Evolutionary conservation across 1,139 yeast genomes (phyloP), one percentile per base, ranked within the genome.

Genomic region (Magnusiomyces suaveolens): DNA sequence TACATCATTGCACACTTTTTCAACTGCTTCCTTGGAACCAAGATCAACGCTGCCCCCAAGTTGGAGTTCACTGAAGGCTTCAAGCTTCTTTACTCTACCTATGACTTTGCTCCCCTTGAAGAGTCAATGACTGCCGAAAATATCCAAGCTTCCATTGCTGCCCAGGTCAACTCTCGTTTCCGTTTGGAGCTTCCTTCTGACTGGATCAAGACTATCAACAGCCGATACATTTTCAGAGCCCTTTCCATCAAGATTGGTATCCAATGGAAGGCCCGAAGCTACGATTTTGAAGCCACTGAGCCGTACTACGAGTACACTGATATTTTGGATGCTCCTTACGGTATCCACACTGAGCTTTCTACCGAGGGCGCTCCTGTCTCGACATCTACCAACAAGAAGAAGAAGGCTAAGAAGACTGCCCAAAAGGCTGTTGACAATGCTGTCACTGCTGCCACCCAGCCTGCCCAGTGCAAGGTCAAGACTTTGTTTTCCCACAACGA

Each of bases 161-260:
- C 69, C 21, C 84, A 84, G 63, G 89, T 84, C 2, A 68, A 47
- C 21, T 43, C 55, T 10, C 66, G 75, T 49, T 90, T 80, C 76
- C 81, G 95, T 70, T 79, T 74, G 66, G 63, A 67, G 0, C 74
- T 88, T 52, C 29, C 21, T 20, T 73, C 82, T 2, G 69, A 65
- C 1, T 84, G 87, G 84, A 56, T 66, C 3, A 60, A 66, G 8
- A 46, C 43, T n/a, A 41, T 57, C 41, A 51, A 54, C 48, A 33
- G 49, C 29, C 51, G 57, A 32, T 78, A 78, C 56, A 67, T 88
- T 54, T 74, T 87, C 66, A 81, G 92, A 72, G 88, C 84, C 60
- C 75, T 89, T 58, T 83, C 96, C 18, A 65, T 75, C 55, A 84
- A 86, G 70, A 80, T 83, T 62, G 98, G 98, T 71, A 80, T 92